These are phyloP conservation scores for Agmasoma carcini DNA, from an alignment of 371 early-diverging fungal species.

Conservation along the genomic window DNA sequence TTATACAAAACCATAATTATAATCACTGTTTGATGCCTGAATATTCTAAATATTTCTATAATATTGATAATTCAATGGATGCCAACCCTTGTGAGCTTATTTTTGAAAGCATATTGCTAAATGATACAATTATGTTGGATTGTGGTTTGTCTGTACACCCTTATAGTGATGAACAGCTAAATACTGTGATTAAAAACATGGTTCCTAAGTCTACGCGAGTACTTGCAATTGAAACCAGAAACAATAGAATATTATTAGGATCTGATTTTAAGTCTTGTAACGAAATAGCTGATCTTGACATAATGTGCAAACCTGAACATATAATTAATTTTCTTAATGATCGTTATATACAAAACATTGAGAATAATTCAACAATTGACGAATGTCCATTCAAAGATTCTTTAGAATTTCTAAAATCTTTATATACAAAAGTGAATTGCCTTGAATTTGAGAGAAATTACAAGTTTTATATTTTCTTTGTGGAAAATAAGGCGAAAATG, in stretches of 20 bases:
- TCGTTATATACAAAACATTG: not conserved
- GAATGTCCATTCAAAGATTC: not conserved
- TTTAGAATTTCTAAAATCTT: not conserved
- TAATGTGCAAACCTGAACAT: not conserved
- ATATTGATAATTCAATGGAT: not conserved
- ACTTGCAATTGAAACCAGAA: conserved; percentile 5
- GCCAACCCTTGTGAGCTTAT: not conserved
- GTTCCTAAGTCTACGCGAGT: not conserved
- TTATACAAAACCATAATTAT: not conserved
- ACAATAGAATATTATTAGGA: not conserved
- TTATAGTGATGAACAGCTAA: not conserved
- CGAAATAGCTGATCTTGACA: not conserved
- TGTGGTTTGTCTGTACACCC: no score
- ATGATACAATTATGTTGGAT: no score
- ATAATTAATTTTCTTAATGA: not conserved
- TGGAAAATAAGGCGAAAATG: not conserved
- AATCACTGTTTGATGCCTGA: not conserved
- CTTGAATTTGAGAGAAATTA: conserved; percentile 25
- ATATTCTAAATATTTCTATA: conserved; percentile 6
- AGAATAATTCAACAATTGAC: not conserved
- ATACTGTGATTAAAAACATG: no score
- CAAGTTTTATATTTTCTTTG: conserved; percentile 24
- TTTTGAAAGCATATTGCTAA: conserved; percentile 4
- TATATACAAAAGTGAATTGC: conserved; percentile 11
- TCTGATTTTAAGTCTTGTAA: not conserved